Base-by-base conservation (phyloP, 2,329 filamentous ascomycete genomes). In the Sphaerulina musiva region DNA sequence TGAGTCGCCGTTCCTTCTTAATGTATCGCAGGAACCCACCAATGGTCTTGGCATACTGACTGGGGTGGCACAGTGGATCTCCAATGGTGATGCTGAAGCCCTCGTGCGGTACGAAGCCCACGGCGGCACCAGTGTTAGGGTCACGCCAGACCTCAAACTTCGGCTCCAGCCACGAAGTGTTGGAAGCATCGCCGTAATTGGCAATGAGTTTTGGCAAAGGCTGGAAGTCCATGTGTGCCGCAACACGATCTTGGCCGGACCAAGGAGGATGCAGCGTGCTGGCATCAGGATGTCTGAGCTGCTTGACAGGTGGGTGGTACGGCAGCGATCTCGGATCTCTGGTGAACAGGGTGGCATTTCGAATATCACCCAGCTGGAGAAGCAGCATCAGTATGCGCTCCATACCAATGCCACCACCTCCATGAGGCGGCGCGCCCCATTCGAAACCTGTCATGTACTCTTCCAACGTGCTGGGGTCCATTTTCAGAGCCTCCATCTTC, bases 151-250 rank as follows among this genome's bases (percentile, higher is more conserved):
- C 84, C 66, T 88, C 80, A 69, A 91, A 95, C 6, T 89, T 84
- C 6, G 90, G 87, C 69, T 96, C 91, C 6, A 93, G 80, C 89
- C 90, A 96, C 0, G 89, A 93, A 0, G 91, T 96, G 66, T 95
- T 95, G 46, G 89, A 90, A 1, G 91, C 89, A 70, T 96, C 91
- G 58, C 91, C 91, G 63, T 96, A 96, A 71, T 96, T 96, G 67
- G 89, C 89, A 69, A 96, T 90, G 41, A 96, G 83, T 68, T 95
- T 86, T 68, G 91, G 88, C 4, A 96, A 69, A 0, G 88, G 79
- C 48, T 90, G 90, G 51, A 86, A 75, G 47, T 84, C 77, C 6
- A 76, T 73, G 48, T 73, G 68, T 10, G 76, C 76, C 2, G 70
- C 48, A 45, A 68, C 71, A 48, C 74, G 70, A 71, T 80, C 66